These are phyloP conservation scores for Mycena kentingensis DNA, from an alignment of 768 basidiomycete genomes.

Conservation along the genomic window DNA sequence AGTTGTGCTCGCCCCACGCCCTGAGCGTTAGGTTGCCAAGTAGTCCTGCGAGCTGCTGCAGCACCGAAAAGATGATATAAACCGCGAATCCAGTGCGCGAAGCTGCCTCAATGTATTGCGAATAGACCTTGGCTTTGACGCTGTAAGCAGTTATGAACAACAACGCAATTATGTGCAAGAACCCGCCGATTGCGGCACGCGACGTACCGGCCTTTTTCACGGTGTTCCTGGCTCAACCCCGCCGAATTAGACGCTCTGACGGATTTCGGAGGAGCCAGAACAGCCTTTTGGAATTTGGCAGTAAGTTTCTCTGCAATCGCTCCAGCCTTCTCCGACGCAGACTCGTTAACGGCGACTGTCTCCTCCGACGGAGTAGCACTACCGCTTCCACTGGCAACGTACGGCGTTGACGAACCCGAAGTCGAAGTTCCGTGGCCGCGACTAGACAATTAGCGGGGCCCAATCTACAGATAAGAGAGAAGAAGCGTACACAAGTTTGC, in stretches of 20 bases:
- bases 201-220: constrained; percentile 63
- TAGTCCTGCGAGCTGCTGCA: constrained; percentile 63
- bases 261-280: constrained; percentile 44
- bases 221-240: constrained; percentile 68
- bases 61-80: constrained; percentile 57
- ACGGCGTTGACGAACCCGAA: constrained; percentile 58
- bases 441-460: constrained; percentile 16
- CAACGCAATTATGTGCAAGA: background rate
- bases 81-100: constrained; percentile 70
- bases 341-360: constrained; percentile 26
- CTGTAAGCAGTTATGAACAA: background rate
- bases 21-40: constrained; percentile 68
- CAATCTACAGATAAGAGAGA: background rate
- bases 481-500: constrained; percentile 69
- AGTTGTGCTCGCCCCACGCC: constrained; percentile 81
- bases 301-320: constrained; percentile 56
- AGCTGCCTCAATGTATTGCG: constrained; percentile 76
- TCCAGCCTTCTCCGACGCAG: constrained; percentile 28
- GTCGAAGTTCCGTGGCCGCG: constrained; percentile 47
- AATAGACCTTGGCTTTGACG: constrained; percentile 78
- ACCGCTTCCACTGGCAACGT: constrained; percentile 39
- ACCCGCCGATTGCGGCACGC: no score
- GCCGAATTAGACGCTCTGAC: constrained; percentile 41
- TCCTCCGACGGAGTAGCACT: constrained; percentile 36
- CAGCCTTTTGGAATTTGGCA: constrained; percentile 60